Evolutionary conservation across 441 rosid genomes (phyloP).

Genomic region (Adansonia grandidieri): DNA sequence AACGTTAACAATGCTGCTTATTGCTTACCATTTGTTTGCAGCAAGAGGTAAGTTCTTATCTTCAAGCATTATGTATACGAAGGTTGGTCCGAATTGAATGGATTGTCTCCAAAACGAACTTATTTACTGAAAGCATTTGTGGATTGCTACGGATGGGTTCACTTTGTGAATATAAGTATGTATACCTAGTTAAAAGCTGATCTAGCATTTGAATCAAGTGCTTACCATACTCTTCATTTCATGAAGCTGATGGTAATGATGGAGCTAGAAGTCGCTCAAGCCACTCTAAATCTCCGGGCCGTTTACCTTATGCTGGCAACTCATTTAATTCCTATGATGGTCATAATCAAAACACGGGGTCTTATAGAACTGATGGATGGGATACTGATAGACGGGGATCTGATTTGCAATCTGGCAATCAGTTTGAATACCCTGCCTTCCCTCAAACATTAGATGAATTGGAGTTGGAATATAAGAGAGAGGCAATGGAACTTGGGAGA

Average conservation of each 20-base stretch:
- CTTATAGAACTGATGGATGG: slow-evolving; percentile 75
- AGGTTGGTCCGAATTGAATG: slow-evolving; percentile 53
- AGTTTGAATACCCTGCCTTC: slow-evolving; percentile 64
- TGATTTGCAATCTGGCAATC: slow-evolving; percentile 61
- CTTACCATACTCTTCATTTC: slow-evolving; percentile 84
- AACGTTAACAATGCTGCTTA: slow-evolving; percentile 41
- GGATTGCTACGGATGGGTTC: slow-evolving; percentile 56
- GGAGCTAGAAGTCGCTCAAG: slow-evolving; percentile 87
- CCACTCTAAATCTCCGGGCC: slow-evolving; percentile 88
- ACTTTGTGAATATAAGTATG: slow-evolving; percentile 51
- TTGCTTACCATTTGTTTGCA: slow-evolving; percentile 54
- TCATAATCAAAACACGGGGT: slow-evolving; percentile 62
- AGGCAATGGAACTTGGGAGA: slow-evolving; percentile 71
- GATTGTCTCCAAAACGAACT: slow-evolving; percentile 47
- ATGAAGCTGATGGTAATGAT: slow-evolving; percentile 97
- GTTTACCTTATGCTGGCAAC: slow-evolving; percentile 67
- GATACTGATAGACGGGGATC: slow-evolving; percentile 68
- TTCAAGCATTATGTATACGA: slow-evolving; percentile 66
- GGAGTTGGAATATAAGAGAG: slow-evolving; percentile 80
- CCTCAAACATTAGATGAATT: slow-evolving; percentile 78
- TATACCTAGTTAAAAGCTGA: slow-evolving; percentile 56
- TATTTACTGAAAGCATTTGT: slow-evolving; percentile 50
- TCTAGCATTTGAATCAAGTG: slow-evolving; percentile 47
- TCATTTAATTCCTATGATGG: slow-evolving; percentile 70
- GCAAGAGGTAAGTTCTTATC: slow-evolving; percentile 95